Conservation (phyloP, 768 basidiomycete species). For the Russula vinacea region DNA sequence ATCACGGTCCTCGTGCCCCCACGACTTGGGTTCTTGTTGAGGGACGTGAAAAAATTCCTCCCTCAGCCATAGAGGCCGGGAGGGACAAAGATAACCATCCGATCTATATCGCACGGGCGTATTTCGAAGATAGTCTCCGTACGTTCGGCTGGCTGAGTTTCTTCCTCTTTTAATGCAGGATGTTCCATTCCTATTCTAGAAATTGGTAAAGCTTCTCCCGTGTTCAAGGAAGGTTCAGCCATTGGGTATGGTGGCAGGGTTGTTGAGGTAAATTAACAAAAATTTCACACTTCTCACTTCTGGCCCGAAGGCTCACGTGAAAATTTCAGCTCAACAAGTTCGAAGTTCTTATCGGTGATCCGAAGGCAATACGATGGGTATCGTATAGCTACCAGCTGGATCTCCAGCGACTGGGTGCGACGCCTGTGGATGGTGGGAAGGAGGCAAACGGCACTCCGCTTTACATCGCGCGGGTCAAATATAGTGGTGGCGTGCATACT, state of each 20-base stretch:
- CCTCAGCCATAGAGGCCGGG: conserved; percentile 49
- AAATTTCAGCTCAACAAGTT: conserved; percentile 53
- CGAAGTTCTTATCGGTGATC: conserved; percentile 68
- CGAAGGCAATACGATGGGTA: conserved; percentile 56
- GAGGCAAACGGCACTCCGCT: conserved; percentile 60
- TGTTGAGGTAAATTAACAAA: conserved; percentile 51
- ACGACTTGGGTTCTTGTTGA: conserved; percentile 61
- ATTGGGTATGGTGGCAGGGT: conserved; percentile 62
- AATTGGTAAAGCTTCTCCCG: conserved; percentile 59
- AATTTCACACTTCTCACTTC: neutral
- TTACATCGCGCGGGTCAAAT: conserved; percentile 57
- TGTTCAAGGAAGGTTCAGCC: conserved; percentile 58
- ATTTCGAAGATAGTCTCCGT: conserved; percentile 57
- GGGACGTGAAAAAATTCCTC: conserved; percentile 55
- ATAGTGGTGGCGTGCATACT: conserved; percentile 53
- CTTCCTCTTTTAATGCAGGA: conserved; percentile 17
- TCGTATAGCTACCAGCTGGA: conserved; percentile 46
- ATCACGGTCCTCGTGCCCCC: conserved; percentile 45
- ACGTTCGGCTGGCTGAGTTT: conserved; percentile 25
- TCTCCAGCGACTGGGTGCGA: conserved; percentile 42
- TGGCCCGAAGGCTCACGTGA: conserved; percentile 11
- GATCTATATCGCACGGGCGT: conserved; percentile 60
- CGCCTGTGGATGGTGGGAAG: conserved; percentile 64
- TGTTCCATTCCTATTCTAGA: conserved; percentile 40
- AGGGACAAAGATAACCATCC: conserved; percentile 51